Evolutionary conservation across 345 rosid species (phyloP), one percentile per base, ranked within the genome.

Genomic region (Brassica cretica): DNA sequence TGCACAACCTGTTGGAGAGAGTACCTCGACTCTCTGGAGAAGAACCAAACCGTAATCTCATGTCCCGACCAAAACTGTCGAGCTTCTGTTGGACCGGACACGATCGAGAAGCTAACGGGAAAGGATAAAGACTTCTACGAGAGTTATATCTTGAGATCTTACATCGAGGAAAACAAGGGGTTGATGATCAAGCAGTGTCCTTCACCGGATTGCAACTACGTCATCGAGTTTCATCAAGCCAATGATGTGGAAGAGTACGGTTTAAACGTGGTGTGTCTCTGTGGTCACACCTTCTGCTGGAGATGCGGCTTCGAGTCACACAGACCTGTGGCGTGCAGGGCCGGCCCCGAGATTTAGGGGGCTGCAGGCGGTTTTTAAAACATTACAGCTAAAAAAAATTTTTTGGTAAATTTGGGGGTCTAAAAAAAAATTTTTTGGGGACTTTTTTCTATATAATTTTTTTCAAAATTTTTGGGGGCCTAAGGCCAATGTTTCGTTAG

Each of bases 271-370:
- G 74, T 79, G 70, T 79, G 82, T 68, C 33, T 68, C 8, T 79
- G 82, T 39, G 70, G 78, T 37, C 35, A 73, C 25, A 68, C 58
- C 33, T 79, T 79, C 18, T 79, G 82, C 10, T 73, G 78, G 82
- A 62, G 74, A 51, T 79, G 82, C 14, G 41, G 3, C 18, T 41
- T 68, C 39, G 78, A 79, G 70, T 79, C 82, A 4, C 82, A 79
- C 21, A 73, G 25, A 62, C 82, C 78, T 2, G 75, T 79, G 70
- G 73, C 82, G 0, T 79, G 82, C 65, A 79, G n/a, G n/a, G n/a
- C n/a, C n/a, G n/a, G n/a, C n/a, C n/a, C n/a, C n/a, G n/a, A n/a
- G n/a, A n/a, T n/a, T n/a, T n/a, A n/a, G n/a, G n/a, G n/a, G n/a
- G n/a, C n/a, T n/a, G n/a, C n/a, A n/a, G n/a, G n/a, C n/a, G n/a